Percentiles rank a stretch among this genome's conserved stretches.
Evolutionary conservation across 2,329 filamentous ascomycete genomes (phyloP).

Genomic region (Helotiales sp.): DNA sequence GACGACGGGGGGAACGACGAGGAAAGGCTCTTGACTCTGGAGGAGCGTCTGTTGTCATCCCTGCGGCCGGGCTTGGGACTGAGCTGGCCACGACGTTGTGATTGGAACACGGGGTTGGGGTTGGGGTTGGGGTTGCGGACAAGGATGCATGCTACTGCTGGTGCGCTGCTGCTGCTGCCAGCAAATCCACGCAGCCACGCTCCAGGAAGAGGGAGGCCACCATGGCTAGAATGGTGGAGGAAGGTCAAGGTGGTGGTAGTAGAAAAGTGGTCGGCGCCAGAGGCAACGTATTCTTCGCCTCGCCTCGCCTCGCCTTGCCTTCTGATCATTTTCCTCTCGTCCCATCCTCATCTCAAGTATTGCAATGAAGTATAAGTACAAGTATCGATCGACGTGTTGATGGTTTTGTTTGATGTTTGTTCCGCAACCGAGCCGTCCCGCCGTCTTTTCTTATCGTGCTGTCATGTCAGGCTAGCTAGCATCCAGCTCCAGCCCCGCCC

Average conservation of each 20-base stretch:
- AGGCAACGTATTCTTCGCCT: conserved; percentile 2
- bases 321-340: background rate
- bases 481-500: conserved; percentile 1
- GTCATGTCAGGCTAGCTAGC: background rate
- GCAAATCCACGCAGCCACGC: conserved; percentile 28
- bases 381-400: too few species aligned
- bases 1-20: background rate
- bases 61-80: conserved; percentile 3
- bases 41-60: background rate
- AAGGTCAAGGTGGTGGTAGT: background rate
- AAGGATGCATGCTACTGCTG: background rate
- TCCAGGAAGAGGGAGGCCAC: conserved; percentile 8
- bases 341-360: background rate
- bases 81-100: conserved; percentile 2
- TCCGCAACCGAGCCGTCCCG: conserved; percentile 3
- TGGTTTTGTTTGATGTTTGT: conserved; percentile 22
- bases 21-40: background rate
- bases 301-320: too few species aligned
- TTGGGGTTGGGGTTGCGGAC: background rate
- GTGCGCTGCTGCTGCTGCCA: conserved; percentile 18
- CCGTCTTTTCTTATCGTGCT: conserved; percentile 9
- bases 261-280: background rate
- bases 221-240: conserved; percentile 7
- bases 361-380: too few species aligned
- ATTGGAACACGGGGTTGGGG: conserved; percentile 1